Conservation (phyloP, 2,329 filamentous ascomycete species). For the Sporothrix inflata region DNA sequence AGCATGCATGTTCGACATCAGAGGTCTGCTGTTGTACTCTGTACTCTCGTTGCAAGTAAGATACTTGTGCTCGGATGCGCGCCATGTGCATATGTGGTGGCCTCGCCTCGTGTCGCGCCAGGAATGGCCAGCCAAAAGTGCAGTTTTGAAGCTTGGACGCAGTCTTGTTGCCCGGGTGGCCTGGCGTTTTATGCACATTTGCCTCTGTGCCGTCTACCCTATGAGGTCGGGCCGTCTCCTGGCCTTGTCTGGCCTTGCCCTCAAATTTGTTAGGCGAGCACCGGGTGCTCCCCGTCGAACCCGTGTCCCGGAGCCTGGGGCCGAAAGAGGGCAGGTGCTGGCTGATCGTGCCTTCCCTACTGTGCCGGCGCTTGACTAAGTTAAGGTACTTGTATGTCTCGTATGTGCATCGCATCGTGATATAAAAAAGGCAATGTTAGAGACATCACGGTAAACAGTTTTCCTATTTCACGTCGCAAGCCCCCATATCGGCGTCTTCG, state of each 20-base stretch:
- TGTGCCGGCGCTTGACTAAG: neutral
- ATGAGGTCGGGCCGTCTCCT: neutral
- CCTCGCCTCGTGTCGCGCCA: neutral
- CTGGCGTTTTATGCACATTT: slow-evolving; percentile 1
- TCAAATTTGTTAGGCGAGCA: neutral
- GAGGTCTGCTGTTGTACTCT: neutral
- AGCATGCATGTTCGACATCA: neutral
- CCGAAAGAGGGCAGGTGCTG: neutral
- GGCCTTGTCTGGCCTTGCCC: neutral
- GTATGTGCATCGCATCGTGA: neutral
- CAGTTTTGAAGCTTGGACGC: neutral
- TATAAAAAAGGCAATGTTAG: neutral
- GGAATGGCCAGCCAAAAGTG: neutral
- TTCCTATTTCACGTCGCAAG: neutral
- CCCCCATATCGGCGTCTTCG: neutral
- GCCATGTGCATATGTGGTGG: neutral
- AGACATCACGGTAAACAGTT: neutral
- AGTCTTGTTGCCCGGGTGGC: neutral
- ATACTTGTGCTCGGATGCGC: neutral
- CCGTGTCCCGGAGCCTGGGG: neutral
- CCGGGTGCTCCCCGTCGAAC: neutral
- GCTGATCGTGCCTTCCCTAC: neutral
- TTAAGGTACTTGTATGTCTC: neutral
- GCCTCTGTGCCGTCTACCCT: neutral
- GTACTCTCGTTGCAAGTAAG: neutral